These are phyloP conservation scores for Globisporangium cylindrosporum DNA, from an alignment of 352 stramenopile genomes.

Conservation along the genomic window DNA sequence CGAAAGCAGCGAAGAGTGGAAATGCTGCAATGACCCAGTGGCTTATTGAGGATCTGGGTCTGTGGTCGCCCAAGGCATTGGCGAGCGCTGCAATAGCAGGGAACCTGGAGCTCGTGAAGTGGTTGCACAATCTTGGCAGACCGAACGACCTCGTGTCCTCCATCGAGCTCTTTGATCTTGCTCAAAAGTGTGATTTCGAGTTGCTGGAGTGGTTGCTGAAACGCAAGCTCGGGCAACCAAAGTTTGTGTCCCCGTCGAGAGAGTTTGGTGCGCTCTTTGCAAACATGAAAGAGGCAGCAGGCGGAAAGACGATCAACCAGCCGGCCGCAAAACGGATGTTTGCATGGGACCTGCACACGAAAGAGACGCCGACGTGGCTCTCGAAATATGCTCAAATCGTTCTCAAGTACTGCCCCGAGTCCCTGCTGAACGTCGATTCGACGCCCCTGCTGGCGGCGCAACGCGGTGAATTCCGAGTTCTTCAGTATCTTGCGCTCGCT, in stretches of 20 bases:
- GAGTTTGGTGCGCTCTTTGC: conserved; percentile 13
- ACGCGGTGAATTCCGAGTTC: conserved; percentile 25
- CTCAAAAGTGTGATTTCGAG: conserved; percentile 17
- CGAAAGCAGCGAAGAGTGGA: conserved; percentile 32
- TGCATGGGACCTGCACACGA: conserved; percentile 30
- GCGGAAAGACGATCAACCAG: background rate
- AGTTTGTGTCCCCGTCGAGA: conserved; percentile 6
- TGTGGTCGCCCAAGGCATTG: conserved; percentile 34
- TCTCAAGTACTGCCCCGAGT: conserved; percentile 23
- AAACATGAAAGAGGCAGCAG: conserved; percentile 8
- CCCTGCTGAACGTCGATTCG: conserved; percentile 23
- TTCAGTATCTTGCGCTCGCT: conserved; percentile 23
- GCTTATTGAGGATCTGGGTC: conserved; percentile 24
- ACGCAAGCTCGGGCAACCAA: conserved; percentile 14
- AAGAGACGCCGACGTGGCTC: conserved; percentile 29
- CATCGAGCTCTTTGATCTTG: conserved; percentile 29
- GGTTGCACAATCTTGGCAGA: conserved; percentile 22
- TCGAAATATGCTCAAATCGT: conserved; percentile 23
- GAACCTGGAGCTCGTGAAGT: conserved; percentile 31
- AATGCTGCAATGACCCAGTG: conserved; percentile 25
- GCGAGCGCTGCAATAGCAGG: conserved; percentile 23
- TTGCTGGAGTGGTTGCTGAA: conserved; percentile 35
- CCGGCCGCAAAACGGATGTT: conserved; percentile 17
- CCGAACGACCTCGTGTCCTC: conserved; percentile 16
- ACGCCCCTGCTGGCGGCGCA: conserved; percentile 33